Evolutionary conservation across 305 asterid genomes (phyloP), one percentile per base, ranked within the genome.

Genomic region (Ajuga reptans): DNA sequence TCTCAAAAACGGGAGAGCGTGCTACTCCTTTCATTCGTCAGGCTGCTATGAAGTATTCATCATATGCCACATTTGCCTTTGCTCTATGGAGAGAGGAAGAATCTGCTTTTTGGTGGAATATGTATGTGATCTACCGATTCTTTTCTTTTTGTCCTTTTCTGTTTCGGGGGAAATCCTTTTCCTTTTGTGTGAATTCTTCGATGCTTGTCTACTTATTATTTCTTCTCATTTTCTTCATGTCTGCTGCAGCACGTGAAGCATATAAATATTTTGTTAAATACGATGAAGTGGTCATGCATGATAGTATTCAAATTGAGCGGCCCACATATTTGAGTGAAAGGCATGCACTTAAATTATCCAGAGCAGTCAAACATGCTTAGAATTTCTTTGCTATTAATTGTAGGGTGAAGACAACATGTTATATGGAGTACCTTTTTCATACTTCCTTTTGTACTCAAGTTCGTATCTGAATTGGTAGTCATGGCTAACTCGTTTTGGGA

Each of bases 1-100:
- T 94, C 84, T 94, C 99, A 60, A 87, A 80, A 77, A 85, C 95
- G 11, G 99, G 99, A 77, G 96, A 94, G 77, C 96, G 99, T 54
- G 99, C 99, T 45, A 79, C 93, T 59, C 99, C 99, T 49, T 83
- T 89, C 72, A 79, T 91, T 69, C 99, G 99, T 64, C 96, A 81
- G 75, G 91, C 91, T 78, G 92, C 96, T 70, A 81, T 62, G 80
- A 80, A 76, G 56, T 89, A 94, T 76, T 80, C 84, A 58, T 51
- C 96, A 58, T 80, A 85, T 84, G 93, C 96, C 42, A 72, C 86
- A 64, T 94, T 91, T 69, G 99, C 89, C 62, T 89, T 84, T 79
- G 83, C 83, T 59, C 71, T 84, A 57, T 94, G 96, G 97, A 84
- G 79, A 51, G 96, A 89, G 84, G 88, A 80, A 46, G 97, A 89